Conservation (phyloP, 2,329 filamentous ascomycete species). For the Xylariaceae sp. region DNA sequence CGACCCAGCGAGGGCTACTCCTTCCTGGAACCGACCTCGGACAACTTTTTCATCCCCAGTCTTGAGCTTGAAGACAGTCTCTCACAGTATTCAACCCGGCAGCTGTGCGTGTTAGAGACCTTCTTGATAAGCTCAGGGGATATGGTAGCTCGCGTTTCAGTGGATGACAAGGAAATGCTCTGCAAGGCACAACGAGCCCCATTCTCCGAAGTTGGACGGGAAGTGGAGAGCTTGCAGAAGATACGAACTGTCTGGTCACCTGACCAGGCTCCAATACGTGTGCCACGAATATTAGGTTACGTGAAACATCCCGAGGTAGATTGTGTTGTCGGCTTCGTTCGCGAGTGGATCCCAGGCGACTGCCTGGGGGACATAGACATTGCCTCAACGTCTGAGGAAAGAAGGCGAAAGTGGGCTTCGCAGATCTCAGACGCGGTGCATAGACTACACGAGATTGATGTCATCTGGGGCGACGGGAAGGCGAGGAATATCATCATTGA, state of each 20-base stretch:
- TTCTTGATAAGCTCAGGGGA: slow-evolving; percentile 8
- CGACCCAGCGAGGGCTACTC: not conserved
- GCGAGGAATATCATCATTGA: slow-evolving; percentile 7
- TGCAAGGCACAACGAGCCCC: slow-evolving; percentile 18
- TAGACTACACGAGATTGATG: slow-evolving; percentile 2
- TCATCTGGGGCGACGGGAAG: slow-evolving; percentile 12
- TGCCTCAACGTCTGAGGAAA: not conserved
- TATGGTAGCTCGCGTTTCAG: slow-evolving; percentile 10
- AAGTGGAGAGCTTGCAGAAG: slow-evolving; percentile 15
- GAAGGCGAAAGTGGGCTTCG: not conserved
- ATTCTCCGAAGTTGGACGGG: slow-evolving; percentile 15
- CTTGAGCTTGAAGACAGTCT: not conserved
- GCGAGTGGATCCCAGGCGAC: not conserved
- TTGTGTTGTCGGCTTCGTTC: not conserved
- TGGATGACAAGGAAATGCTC: slow-evolving; percentile 18
- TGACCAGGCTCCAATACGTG: slow-evolving; percentile 2
- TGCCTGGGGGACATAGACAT: not conserved
- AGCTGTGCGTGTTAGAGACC: slow-evolving; percentile 11
- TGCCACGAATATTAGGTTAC: not conserved
- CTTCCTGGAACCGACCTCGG: not conserved
- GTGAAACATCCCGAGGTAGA: not conserved
- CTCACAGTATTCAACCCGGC: slow-evolving; percentile 9
- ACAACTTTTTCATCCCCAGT: not conserved
- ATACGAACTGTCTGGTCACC: slow-evolving; percentile 7
- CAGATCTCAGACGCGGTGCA: not conserved